phyloP scores from a whole-genome alignment of 2,329 filamentous ascomycete genomes.

The Colletotrichum falcatum region DNA sequence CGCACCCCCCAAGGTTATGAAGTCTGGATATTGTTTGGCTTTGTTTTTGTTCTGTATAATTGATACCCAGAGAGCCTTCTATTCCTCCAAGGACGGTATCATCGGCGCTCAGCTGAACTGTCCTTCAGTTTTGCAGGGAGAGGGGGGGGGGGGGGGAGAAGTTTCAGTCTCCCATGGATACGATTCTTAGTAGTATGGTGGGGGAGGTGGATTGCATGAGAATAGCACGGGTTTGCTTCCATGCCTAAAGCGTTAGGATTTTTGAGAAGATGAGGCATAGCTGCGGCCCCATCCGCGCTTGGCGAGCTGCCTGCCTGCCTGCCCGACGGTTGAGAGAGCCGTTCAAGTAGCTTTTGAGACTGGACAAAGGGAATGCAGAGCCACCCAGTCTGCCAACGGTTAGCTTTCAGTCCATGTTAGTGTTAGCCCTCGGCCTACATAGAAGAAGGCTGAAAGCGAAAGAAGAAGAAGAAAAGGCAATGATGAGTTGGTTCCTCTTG shows the following conservation, averaged over 20 bases:
- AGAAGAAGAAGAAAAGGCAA: background rate
- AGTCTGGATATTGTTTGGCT: background rate
- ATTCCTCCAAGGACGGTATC: background rate
- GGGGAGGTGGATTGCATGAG: background rate
- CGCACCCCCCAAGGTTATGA: background rate
- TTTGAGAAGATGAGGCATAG: background rate
- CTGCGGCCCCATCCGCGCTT: slow-evolving; percentile 8
- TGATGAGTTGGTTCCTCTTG: background rate
- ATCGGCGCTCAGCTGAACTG: background rate
- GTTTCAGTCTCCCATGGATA: background rate
- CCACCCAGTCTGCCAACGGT: background rate
- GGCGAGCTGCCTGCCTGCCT: background rate
- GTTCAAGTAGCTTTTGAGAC: background rate
- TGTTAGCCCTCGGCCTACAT: background rate
- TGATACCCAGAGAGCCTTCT: slow-evolving; percentile 34
- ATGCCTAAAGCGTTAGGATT: slow-evolving; percentile 15
- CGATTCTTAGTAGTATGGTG: background rate
- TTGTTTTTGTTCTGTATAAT: slow-evolving; percentile 36
- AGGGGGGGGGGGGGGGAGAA: background rate
- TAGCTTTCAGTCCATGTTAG: background rate
- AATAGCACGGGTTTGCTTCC: background rate
- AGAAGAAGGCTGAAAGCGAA: slow-evolving; percentile 1
- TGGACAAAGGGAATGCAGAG: slow-evolving; percentile 6
- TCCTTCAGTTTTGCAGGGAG: background rate
- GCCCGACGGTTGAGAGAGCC: slow-evolving; percentile 9